These are phyloP conservation scores for Baorangia bicolor DNA, from an alignment of 768 basidiomycete species.

Conservation along the genomic window DNA sequence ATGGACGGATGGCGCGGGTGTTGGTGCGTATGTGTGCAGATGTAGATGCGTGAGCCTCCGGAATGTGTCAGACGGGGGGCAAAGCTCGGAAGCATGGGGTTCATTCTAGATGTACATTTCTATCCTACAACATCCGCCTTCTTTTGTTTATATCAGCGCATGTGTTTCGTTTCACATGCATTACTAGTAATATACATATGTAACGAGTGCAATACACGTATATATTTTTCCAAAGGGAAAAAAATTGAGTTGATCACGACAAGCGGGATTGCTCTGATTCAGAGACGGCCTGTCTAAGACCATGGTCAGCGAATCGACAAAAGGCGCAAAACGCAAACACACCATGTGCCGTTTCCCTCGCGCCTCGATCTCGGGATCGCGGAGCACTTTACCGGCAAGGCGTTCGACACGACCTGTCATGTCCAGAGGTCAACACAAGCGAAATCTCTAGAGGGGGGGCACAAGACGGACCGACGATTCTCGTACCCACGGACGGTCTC, in stretches of 20 bases:
- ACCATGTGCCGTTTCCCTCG: constrained; percentile 20
- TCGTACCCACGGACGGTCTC: neutral
- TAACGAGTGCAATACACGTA: no score
- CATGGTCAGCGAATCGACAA: neutral
- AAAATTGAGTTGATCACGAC: no score
- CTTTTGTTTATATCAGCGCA: no score
- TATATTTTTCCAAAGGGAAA: no score
- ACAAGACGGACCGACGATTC: constrained; percentile 11
- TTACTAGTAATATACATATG: no score
- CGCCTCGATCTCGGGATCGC: constrained; percentile 17
- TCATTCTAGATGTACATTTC: no score
- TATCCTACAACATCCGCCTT: no score
- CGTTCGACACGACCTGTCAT: constrained; percentile 20
- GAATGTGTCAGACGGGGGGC: neutral
- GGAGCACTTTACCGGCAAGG: constrained; percentile 19
- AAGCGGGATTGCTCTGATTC: no score
- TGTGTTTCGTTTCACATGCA: no score
- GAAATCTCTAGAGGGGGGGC: no score
- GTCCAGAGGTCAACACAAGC: no score
- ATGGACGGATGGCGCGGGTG: constrained; percentile 63
- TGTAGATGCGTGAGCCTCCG: constrained; percentile 11
- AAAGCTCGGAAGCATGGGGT: no score
- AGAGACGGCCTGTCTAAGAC: constrained; percentile 2
- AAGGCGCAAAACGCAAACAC: neutral
- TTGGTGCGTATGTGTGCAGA: constrained; percentile 51